Evolutionary conservation across 2,329 filamentous ascomycete genomes (phyloP), one percentile per base, ranked within the genome.

Genomic region (Macrophomina tecta): DNA sequence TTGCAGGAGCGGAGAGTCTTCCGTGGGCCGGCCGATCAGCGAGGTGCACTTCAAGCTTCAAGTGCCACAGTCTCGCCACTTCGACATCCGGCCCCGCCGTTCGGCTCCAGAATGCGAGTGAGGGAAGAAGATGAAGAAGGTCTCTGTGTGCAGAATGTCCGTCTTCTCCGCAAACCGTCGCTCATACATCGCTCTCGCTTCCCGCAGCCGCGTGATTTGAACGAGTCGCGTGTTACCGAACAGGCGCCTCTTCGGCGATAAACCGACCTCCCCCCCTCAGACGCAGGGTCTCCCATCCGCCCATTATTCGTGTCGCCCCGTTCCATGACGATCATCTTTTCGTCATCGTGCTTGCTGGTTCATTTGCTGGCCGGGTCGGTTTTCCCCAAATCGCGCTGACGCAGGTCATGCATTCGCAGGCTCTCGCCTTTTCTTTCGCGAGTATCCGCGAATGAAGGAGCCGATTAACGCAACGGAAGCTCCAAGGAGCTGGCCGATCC

Each of bases 211-310:
- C 38, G 12, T n/a, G 7, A 6, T n/a, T 23, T 36, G 56, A 40
- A 61, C n/a, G 56, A 61, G 23, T 61, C 56, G 58, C 45, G 18
- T 14, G 30, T 32, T 14, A 23, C 53, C 53, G 53, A 60, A 34
- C 14, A 62, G 58, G 58, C 58, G 58, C 32, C 58, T 49, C 58
- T 45, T 49, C 58, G 42, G 42, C 42, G 56, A 14, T 6, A 42
- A 9, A 30, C 55, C 38, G 38, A 16, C 7, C 8, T n/a, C 11
- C 16, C 40, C 58, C 40, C 58, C 45, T 32, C 45, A 49, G 40
- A 62, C 58, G 58, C 58, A 62, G 58, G 58, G 58, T 62, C 58
- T 62, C n/a, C 52, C n/a, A 23, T 49, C 45, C 23, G 32, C 58
- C 45, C 58, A 62, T 62, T 62, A 36, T 34, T 62, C 58, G 58